Evolutionary conservation across 169 alveolate genomes (phyloP).

Genomic region (Pseudocohnilembus persalinus): DNA sequence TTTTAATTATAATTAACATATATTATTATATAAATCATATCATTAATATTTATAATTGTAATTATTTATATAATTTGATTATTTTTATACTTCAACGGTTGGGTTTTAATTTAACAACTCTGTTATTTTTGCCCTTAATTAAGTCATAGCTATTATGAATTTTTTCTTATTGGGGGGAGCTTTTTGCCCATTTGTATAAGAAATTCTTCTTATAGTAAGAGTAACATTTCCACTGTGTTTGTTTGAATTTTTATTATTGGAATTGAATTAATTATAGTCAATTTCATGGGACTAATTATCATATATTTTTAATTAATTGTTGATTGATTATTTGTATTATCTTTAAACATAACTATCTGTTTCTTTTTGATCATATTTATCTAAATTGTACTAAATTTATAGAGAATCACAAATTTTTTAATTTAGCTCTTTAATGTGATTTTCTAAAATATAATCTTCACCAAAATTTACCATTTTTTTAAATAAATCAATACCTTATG

Average conservation of each 20-base stretch:
- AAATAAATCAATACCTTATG: not conserved
- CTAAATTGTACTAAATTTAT: not conserved
- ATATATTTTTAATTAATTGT: too few relatives aligned
- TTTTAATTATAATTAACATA: too few relatives aligned
- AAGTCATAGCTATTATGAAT: not conserved
- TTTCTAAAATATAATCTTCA: too few relatives aligned
- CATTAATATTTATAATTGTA: too few relatives aligned
- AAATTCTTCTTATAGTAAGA: not conserved
- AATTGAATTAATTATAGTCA: too few relatives aligned
- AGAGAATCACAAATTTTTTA: not conserved
- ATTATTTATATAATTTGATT: too few relatives aligned
- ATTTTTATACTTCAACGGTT: not conserved
- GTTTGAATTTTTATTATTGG: too few relatives aligned
- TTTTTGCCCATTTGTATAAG: not conserved
- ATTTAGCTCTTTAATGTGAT: too few relatives aligned
- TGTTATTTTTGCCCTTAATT: not conserved
- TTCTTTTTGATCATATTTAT: not conserved
- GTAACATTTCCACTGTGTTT: too few relatives aligned
- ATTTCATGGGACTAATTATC: too few relatives aligned
- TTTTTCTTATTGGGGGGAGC: not conserved
- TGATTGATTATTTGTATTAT: not conserved
- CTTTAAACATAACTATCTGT: not conserved
- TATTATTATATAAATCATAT: too few relatives aligned
- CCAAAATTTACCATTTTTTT: too few relatives aligned
- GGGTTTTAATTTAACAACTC: not conserved